Conservation (phyloP, 805 yeast species). For the Barnettozyma vustinii region DNA sequence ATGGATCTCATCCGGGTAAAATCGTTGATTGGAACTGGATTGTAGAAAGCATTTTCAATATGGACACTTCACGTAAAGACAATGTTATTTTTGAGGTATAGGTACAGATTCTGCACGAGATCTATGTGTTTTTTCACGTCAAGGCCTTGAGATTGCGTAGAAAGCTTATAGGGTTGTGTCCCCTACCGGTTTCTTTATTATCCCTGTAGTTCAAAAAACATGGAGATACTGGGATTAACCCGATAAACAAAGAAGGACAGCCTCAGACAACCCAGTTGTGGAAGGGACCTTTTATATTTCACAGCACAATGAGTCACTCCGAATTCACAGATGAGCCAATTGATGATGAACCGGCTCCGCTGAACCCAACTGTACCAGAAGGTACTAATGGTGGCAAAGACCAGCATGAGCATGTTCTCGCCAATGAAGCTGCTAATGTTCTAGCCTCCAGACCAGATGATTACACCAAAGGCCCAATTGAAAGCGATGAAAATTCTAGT, state of each 20-base stretch:
- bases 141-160: too few relatives aligned
- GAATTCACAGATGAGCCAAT: slow-evolving; percentile 22
- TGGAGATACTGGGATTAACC: slow-evolving; percentile 8
- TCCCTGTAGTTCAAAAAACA: background rate
- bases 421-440: background rate
- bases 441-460: background rate
- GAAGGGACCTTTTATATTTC: background rate
- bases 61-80: slow-evolving; percentile 24
- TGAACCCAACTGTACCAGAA: background rate
- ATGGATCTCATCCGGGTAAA: background rate
- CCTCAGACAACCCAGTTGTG: background rate
- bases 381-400: background rate
- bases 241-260: background rate
- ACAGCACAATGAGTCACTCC: slow-evolving; percentile 10
- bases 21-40: slow-evolving; percentile 65
- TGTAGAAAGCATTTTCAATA: slow-evolving; percentile 47
- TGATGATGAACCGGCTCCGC: slow-evolving; percentile 7
- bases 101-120: too few relatives aligned
- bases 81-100: slow-evolving; percentile 7
- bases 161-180: background rate
- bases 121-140: too few relatives aligned
- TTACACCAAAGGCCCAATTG: background rate
- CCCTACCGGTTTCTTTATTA: background rate
- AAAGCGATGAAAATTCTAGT: background rate
- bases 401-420: background rate